Base-by-base conservation (phyloP, 2,329 filamentous ascomycete species). In the Fusarium protoensiforme region DNA sequence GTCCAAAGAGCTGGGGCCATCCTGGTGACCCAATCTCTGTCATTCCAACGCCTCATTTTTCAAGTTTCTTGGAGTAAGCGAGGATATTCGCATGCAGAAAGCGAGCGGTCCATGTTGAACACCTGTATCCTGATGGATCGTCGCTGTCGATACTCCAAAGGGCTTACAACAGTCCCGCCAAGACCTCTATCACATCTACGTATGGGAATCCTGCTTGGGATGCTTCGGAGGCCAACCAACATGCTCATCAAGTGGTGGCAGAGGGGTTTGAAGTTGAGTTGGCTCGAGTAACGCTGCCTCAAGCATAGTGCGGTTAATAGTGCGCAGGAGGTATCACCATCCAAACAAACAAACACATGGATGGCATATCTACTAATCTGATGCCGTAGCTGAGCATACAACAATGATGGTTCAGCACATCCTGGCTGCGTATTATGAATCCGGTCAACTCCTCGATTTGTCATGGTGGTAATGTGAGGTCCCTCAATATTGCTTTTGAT, bases 1-100 rank as follows among this genome's bases (percentile, higher is more conserved):
- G 20, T 43, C 31, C 14, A 36, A 58, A 29, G 51, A 64, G 61
- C 61, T 64, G 61, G 61, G 61, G 61, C 61, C 61, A 64, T 33
- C 61, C 61, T 43, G 27, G 48, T 20, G 38, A 57, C 20, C 61
- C 51, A 64, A 64, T 64, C 36, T 64, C 51, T 64, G 48, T 35
- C 51, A 64, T 64, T 64, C 48, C 61, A 64, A 46, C 24, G 61
- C 48, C 48, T 54, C 61, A 63, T 63, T 63, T 38, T 64, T 61
- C 58, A 48, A 27, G 36, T 35, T 57, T 46, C n/a, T 61, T 51
- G 18, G 31, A 31, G 36, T 22, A 54, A 38, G 35, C 61, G 27
- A 63, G 61, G 48, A 38, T 56, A 63, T 41, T 63, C 61, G 24
- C 35, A 57, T 64, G 18, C 18, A 29, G 48, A 16, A 20, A 43